Conservation (phyloP, 2,329 filamentous ascomycete genomes). For the Hirsutella minnesotensis region DNA sequence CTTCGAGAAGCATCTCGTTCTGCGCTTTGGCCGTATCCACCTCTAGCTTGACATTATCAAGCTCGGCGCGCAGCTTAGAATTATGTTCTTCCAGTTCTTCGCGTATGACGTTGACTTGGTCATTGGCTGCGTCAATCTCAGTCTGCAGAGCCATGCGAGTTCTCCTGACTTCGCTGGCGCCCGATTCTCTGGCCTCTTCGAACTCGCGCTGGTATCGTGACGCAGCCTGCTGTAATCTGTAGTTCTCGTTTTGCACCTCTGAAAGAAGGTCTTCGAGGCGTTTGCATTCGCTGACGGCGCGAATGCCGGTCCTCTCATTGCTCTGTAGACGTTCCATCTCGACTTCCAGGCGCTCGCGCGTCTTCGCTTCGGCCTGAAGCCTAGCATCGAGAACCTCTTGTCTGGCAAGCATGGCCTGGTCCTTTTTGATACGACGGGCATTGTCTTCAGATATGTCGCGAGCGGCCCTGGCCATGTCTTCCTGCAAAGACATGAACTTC, state of each 20-base stretch:
- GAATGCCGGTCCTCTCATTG: constrained; percentile 53
- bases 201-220: constrained; percentile 70
- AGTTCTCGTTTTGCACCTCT: constrained; percentile 55
- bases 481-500: constrained; percentile 76
- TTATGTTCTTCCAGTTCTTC: constrained; percentile 75
- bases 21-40: constrained; percentile 70
- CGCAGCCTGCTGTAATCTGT: constrained; percentile 58
- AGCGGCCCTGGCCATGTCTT: constrained; percentile 72
- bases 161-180: constrained; percentile 67
- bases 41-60: constrained; percentile 69
- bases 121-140: constrained; percentile 73
- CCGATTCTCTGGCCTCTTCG: constrained; percentile 70
- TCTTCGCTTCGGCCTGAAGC: constrained; percentile 63
- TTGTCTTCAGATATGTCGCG: constrained; percentile 76
- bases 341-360: constrained; percentile 52
- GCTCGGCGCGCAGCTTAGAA: constrained; percentile 55
- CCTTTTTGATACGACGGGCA: constrained; percentile 63
- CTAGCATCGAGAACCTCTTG: constrained; percentile 70
- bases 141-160: constrained; percentile 67
- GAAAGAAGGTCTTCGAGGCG: constrained; percentile 42
- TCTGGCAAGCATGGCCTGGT: constrained; percentile 66
- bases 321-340: constrained; percentile 55
- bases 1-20: constrained; percentile 75
- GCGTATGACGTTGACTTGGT: constrained; percentile 73
- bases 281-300: constrained; percentile 50